phyloP scores from a whole-genome alignment of 352 stramenopile genomes.

The Vaucheria bursata region DNA sequence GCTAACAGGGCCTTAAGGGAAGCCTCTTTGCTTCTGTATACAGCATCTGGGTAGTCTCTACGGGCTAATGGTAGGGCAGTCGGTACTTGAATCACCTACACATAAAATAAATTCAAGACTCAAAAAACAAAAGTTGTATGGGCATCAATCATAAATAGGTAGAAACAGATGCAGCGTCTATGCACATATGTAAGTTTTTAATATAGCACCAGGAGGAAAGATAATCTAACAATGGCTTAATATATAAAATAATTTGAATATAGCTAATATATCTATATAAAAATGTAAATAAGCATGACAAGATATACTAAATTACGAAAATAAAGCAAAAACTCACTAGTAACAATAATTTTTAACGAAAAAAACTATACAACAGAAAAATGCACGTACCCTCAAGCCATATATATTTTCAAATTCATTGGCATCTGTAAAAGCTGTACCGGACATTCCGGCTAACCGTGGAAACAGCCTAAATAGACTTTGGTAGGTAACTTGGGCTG shows the following conservation, averaged over 20 bases:
- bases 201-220: no score
- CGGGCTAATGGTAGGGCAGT: constrained; percentile 64
- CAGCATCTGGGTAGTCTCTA: constrained; percentile 65
- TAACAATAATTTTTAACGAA: no score
- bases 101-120: not conserved
- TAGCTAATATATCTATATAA: not conserved
- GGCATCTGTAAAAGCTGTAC: constrained; percentile 62
- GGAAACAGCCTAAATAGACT: constrained; percentile 63
- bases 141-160: no score
- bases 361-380: no score
- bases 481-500: constrained; percentile 71
- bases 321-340: no score
- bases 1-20: constrained; percentile 58
- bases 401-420: constrained; percentile 65
- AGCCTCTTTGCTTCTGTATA: constrained; percentile 57
- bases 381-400: constrained; percentile 50
- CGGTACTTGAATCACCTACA: constrained; percentile 54
- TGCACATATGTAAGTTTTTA: no score
- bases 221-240: no score
- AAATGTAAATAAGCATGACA: no score
- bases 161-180: no score
- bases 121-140: no score
- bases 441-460: constrained; percentile 66
- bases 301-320: no score
- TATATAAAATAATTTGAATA: no score